These are phyloP conservation scores for Monosporozyma aquatica DNA, from an alignment of 805 yeast species.

Conservation along the genomic window DNA sequence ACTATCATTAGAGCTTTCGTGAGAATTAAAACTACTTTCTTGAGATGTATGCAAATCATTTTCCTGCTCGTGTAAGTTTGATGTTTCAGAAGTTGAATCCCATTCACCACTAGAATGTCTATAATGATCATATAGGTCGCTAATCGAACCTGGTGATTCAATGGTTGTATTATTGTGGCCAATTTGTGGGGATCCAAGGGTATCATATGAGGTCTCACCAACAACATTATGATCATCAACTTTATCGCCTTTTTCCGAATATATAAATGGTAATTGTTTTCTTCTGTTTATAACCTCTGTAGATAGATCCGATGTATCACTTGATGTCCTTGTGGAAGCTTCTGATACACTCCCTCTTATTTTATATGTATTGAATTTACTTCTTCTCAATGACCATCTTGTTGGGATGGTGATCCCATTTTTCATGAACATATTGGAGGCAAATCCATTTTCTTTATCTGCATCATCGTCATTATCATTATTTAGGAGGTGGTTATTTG, in stretches of 20 bases:
- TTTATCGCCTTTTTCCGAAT: background rate
- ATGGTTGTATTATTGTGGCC: background rate
- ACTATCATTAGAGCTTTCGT: conserved; percentile 12
- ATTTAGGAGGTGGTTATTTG: background rate
- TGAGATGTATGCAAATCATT: conserved; percentile 6
- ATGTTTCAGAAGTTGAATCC: conserved; percentile 7
- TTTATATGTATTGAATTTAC: conserved; percentile 44
- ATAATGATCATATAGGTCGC: conserved; percentile 27
- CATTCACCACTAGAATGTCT: conserved; percentile 19
- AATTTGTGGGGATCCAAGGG: background rate
- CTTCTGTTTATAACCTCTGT: background rate
- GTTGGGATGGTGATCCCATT: conserved; percentile 24
- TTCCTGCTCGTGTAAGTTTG: background rate
- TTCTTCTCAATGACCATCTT: conserved; percentile 35
- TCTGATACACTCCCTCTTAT: conserved; percentile 25
- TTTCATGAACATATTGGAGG: conserved; percentile 25
- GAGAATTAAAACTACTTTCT: conserved; percentile 13
- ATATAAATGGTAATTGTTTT: conserved; percentile 2
- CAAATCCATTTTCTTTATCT: conserved; percentile 17
- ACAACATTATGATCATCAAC: background rate
- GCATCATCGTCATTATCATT: background rate
- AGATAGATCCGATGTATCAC: background rate
- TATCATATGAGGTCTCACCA: background rate
- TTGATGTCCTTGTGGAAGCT: background rate
- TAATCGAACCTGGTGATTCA: conserved; percentile 11